Evolutionary conservation across 257 asterid genomes (phyloP).

Genomic region (Scutellaria minor): DNA sequence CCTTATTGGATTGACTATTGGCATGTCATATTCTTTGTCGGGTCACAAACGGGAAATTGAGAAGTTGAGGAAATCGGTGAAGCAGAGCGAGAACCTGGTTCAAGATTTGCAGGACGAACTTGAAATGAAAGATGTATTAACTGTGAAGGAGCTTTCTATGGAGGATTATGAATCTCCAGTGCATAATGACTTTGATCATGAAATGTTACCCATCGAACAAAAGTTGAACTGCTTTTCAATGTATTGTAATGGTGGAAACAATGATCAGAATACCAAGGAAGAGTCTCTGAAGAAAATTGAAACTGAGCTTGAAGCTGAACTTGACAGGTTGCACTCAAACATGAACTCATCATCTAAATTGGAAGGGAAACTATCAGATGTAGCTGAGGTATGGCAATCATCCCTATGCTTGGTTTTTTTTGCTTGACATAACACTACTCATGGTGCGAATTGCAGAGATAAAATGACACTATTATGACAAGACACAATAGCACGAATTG

Average conservation of each 20-base stretch:
- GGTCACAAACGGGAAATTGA: slow-evolving; percentile 55
- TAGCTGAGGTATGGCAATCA: slow-evolving; percentile 55
- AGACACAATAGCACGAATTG: not conserved
- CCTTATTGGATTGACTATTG: slow-evolving; percentile 64
- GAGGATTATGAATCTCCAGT: slow-evolving; percentile 55
- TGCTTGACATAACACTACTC: not conserved
- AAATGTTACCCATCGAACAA: slow-evolving; percentile 39
- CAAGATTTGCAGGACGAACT: slow-evolving; percentile 86
- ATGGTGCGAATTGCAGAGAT: no score
- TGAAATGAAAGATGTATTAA: slow-evolving; percentile 74
- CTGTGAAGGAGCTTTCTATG: slow-evolving; percentile 68
- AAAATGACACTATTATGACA: no score
- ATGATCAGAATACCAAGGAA: slow-evolving; percentile 46
- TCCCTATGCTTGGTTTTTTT: slow-evolving; percentile 3
- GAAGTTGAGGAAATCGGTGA: slow-evolving; percentile 55
- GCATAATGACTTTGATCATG: slow-evolving; percentile 40
- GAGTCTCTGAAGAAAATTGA: slow-evolving; percentile 69
- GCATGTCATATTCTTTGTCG: slow-evolving; percentile 53
- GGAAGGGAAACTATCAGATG: slow-evolving; percentile 45
- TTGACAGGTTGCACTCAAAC: slow-evolving; percentile 66
- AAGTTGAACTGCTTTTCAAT: slow-evolving; percentile 31
- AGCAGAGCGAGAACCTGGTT: slow-evolving; percentile 63
- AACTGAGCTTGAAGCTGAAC: slow-evolving; percentile 90
- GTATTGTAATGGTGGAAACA: slow-evolving; percentile 24
- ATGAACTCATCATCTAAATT: slow-evolving; percentile 50